Conservation (phyloP, 108 stramenopile species). For the Seminavis robusta region DNA sequence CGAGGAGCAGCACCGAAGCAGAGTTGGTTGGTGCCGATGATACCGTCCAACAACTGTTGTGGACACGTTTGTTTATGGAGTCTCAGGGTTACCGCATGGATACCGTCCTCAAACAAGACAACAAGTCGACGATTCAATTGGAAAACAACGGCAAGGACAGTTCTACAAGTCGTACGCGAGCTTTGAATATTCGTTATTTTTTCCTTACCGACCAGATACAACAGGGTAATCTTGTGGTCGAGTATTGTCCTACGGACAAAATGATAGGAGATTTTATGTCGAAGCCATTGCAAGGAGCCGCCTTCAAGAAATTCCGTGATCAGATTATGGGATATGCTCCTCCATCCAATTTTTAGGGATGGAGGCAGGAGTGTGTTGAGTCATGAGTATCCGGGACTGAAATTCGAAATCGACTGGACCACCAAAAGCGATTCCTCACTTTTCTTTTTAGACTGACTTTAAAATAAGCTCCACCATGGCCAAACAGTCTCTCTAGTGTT, state of each 20-base stretch:
- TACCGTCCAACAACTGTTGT: constrained; percentile 7
- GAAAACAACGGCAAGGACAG: constrained; percentile 13
- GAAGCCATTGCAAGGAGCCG: neutral
- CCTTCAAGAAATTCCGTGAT: neutral
- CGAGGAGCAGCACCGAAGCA: constrained; percentile 23
- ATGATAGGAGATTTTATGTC: constrained; percentile 8
- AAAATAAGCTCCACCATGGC: too few species aligned
- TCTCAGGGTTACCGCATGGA: constrained; percentile 8
- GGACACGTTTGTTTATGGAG: constrained; percentile 22
- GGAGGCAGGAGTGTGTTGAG: too few species aligned
- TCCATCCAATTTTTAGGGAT: too few species aligned
- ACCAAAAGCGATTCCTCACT: too few species aligned
- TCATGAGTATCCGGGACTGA: too few species aligned
- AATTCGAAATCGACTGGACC: too few species aligned
- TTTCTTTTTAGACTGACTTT: too few species aligned
- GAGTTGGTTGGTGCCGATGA: constrained; percentile 24
- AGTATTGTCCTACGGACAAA: constrained; percentile 4
- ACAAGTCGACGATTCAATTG: constrained; percentile 12
- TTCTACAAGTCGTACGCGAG: constrained; percentile 1
- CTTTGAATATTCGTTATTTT: constrained; percentile 20
- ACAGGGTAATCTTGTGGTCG: neutral
- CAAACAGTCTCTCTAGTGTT: too few species aligned
- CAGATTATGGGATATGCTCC: neutral
- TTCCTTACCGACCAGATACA: constrained; percentile 13
- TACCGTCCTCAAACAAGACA: constrained; percentile 6